phyloP scores from a whole-genome alignment of 169 alveolate genomes.

The Cryptosporidium andersoni region DNA sequence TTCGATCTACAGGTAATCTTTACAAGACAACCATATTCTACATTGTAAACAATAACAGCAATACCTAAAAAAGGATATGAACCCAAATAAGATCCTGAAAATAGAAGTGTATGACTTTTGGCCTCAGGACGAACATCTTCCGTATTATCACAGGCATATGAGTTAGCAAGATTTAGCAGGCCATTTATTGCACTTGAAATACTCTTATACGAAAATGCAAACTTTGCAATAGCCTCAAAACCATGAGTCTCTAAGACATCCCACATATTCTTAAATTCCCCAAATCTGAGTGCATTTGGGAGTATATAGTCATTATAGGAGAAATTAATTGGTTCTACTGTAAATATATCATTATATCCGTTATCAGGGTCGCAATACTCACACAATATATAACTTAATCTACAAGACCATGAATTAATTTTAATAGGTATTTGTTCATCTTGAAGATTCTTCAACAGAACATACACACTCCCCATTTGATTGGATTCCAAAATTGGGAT shows the following conservation, averaged over 20 bases:
- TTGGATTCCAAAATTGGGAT: slow-evolving; percentile 41
- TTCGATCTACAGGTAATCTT: slow-evolving; percentile 76
- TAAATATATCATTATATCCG: slow-evolving; percentile 75
- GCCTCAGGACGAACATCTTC: slow-evolving; percentile 70
- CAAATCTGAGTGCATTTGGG: slow-evolving; percentile 72
- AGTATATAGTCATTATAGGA: slow-evolving; percentile 74
- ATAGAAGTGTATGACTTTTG: slow-evolving; percentile 73
- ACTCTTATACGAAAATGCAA: slow-evolving; percentile 74
- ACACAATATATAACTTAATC: slow-evolving; percentile 71
- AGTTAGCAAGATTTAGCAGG: slow-evolving; percentile 71
- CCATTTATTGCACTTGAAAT: slow-evolving; percentile 77
- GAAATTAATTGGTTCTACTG: slow-evolving; percentile 74
- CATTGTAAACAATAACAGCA: slow-evolving; percentile 74
- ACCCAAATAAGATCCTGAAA: slow-evolving; percentile 73
- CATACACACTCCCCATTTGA: slow-evolving; percentile 70
- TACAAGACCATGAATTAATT: slow-evolving; percentile 58
- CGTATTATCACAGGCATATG: slow-evolving; percentile 74
- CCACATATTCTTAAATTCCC: slow-evolving; percentile 76
- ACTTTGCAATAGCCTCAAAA: slow-evolving; percentile 74
- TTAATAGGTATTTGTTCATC: slow-evolving; percentile 35
- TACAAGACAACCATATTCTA: slow-evolving; percentile 76
- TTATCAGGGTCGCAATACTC: slow-evolving; percentile 70
- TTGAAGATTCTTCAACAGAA: slow-evolving; percentile 30
- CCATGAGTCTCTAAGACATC: slow-evolving; percentile 65
- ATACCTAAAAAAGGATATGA: slow-evolving; percentile 72